Conservation (phyloP, 306 rosid genomes). For the Lathyrus oleraceus region DNA sequence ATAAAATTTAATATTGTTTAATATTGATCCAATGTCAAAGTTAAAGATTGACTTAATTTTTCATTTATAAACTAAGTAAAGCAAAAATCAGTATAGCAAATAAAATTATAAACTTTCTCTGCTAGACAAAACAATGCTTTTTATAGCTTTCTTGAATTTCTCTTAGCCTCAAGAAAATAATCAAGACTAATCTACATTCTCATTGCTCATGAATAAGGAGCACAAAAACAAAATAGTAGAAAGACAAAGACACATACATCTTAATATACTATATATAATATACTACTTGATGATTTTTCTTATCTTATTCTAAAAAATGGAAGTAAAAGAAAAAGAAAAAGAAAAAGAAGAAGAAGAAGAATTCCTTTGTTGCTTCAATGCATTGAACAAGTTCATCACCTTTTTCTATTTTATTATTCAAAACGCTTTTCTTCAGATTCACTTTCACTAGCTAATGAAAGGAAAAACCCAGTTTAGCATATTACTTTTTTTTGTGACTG, state of each 20-base stretch:
- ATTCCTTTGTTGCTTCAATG: conserved; percentile 55
- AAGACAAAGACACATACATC: conserved; percentile 21
- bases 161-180: conserved; percentile 40
- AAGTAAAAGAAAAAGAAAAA: conserved; percentile 40
- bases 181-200: conserved; percentile 43
- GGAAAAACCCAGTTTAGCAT: conserved; percentile 39
- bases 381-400: conserved; percentile 60
- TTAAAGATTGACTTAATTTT: too few relatives aligned
- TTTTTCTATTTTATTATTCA: conserved; percentile 45
- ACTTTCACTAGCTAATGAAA: conserved; percentile 47
- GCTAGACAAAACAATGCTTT: conserved; percentile 32
- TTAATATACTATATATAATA: conserved; percentile 7
- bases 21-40: too few relatives aligned
- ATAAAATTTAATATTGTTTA: too few relatives aligned
- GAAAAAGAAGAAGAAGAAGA: conserved; percentile 39
- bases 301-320: conserved; percentile 36
- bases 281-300: conserved; percentile 20
- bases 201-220: conserved; percentile 38
- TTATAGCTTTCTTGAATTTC: conserved; percentile 46
- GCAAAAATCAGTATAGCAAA: conserved; percentile 23
- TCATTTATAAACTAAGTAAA: conserved; percentile 17
- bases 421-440: conserved; percentile 34
- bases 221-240: background rate
- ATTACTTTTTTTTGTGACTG: conserved; percentile 7
- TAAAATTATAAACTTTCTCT: conserved; percentile 31